Conservation (phyloP, 2,329 filamentous ascomycete genomes). For the Neonectria faginata region DNA sequence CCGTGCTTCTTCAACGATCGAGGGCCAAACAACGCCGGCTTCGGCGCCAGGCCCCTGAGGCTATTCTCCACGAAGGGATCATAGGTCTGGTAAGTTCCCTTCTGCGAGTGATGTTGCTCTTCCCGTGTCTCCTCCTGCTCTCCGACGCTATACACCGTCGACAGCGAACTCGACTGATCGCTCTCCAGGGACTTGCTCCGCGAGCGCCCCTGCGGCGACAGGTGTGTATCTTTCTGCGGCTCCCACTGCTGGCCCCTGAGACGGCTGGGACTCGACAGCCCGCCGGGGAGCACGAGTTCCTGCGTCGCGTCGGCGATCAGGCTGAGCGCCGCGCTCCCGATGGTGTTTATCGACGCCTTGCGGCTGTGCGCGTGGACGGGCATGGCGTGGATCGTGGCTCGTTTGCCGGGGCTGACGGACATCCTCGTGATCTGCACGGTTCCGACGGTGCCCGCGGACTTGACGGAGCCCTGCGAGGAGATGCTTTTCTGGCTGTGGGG, state of each 20-base stretch:
- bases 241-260: constrained; percentile 47
- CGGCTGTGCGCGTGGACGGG: constrained; percentile 39
- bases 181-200: constrained; percentile 54
- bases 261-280: constrained; percentile 59
- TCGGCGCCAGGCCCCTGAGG: constrained; percentile 1
- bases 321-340: constrained; percentile 55
- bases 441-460: constrained; percentile 34
- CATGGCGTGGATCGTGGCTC: constrained; percentile 35
- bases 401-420: constrained; percentile 47
- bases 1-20: constrained; percentile 31
- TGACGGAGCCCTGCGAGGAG: constrained; percentile 38
- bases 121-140: constrained; percentile 55
- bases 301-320: constrained; percentile 53
- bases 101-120: constrained; percentile 14
- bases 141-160: constrained; percentile 68
- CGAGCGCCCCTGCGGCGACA: constrained; percentile 34
- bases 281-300: constrained; percentile 51
- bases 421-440: constrained; percentile 37
- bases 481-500: constrained; percentile 46
- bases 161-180: constrained; percentile 64
- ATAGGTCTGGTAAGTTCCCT: constrained; percentile 18
- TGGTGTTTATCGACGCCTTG: constrained; percentile 48
- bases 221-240: constrained; percentile 27
- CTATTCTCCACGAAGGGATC: constrained; percentile 51
- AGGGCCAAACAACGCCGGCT: constrained; percentile 35